Evolutionary conservation across 1,284 basidiomycete species (phyloP).

Genomic region (Pseudozyma thailandica): DNA sequence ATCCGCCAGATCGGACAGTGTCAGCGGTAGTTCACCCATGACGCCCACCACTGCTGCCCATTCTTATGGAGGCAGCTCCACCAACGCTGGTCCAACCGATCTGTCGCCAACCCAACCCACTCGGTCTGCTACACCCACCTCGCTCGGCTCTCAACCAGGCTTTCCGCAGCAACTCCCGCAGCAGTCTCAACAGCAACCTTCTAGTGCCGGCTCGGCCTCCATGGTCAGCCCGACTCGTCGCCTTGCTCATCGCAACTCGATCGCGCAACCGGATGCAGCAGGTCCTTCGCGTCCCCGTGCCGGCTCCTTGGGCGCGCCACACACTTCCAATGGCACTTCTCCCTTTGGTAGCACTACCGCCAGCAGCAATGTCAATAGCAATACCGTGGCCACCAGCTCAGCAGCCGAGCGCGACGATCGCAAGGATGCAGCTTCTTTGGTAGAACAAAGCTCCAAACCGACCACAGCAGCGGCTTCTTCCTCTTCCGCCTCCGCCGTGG

Average conservation of each 20-base stretch:
- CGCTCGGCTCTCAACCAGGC: conserved; percentile 29
- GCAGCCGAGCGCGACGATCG: conserved; percentile 21
- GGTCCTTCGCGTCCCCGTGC: conserved; percentile 29
- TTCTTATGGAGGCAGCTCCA: conserved; percentile 10
- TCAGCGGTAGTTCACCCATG: conserved; percentile 29
- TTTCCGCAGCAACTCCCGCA: conserved; percentile 19
- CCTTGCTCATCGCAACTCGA: conserved; percentile 40
- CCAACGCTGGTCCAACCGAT: conserved; percentile 18
- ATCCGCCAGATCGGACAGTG: conserved; percentile 17
- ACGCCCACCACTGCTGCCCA: conserved; percentile 34
- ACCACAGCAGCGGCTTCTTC: conserved; percentile 1
- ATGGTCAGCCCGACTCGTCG: conserved; percentile 44
- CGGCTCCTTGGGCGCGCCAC: conserved; percentile 23
- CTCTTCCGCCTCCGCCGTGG: conserved; percentile 10
- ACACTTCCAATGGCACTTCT: conserved; percentile 6
- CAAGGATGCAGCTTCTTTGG: conserved; percentile 11
- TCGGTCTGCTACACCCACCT: conserved; percentile 31
- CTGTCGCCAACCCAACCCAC: conserved; percentile 43
- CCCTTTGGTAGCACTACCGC: conserved; percentile 8
- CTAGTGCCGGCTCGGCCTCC: conserved; percentile 18
- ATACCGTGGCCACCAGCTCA: conserved; percentile 2
- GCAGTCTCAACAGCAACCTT: conserved; percentile 18
- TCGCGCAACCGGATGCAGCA: conserved; percentile 21
- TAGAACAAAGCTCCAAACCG: conserved; percentile 15
- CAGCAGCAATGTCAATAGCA: not conserved